Base-by-base conservation (phyloP, 2,329 filamentous ascomycete genomes). In the Epicoccum nigrum region DNA sequence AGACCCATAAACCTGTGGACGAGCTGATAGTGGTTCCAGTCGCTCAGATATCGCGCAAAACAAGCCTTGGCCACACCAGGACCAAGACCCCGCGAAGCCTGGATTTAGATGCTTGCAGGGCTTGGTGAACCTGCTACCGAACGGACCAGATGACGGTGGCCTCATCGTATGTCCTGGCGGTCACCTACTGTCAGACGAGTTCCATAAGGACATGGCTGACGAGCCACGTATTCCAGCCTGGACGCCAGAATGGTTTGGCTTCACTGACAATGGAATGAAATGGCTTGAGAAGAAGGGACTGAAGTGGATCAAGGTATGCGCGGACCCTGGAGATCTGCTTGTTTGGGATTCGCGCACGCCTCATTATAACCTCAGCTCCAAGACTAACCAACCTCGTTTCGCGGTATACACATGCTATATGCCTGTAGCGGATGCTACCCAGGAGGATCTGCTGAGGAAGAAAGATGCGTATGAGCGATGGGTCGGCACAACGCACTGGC, bases 91-190 rank as follows among this genome's bases (percentile, higher is more conserved):
- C 4, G 38, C 38, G 6, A 57, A 73, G 74, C 71, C 70, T 11
- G 80, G 79, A 0, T 80, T 83, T 62, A 73, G 78, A 2, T 83
- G 80, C 55, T 68, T 80, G 2, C 80, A 82, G 52, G 80, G 80
- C 4, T 69, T 82, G 0, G 76, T 82, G 2, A 82, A 82, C 60
- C 56, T 78, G 6, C 52, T 68, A 3, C 69, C 65, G 2, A 71
- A 69, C 20, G 72, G 73, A 0, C 69, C 69, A 1, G 57, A 74
- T 6, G 72, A 75, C 47, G 73, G 72, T 15, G 63, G 70, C 58
- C 59, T 75, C 54, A 70, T 74, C 31, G 72, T 70, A 7, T 70
- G 64, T 49, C 67, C 66, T 19, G 45, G 70, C 7, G 63, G 53
- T 6, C 70, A 74, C 28, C 38, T 59, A 11, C 49, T 70, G 0